Evolutionary conservation across 805 yeast genomes (phyloP).

Genomic region (Zygosaccharomyces kombuchaensis): DNA sequence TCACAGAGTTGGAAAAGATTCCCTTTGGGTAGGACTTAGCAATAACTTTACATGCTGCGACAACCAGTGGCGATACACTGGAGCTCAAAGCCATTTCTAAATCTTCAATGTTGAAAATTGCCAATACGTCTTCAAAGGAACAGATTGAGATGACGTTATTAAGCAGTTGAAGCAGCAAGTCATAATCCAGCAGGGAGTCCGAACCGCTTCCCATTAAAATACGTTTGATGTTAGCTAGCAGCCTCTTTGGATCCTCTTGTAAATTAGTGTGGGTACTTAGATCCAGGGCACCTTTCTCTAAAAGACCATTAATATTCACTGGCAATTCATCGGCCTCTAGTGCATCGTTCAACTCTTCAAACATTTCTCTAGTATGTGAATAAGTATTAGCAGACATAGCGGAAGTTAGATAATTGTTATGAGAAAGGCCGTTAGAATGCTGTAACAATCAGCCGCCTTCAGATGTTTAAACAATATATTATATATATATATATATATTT

Average conservation of each 20-base stretch:
- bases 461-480: not conserved
- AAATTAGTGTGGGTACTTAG: slow-evolving; percentile 16
- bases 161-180: slow-evolving; percentile 19
- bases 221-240: slow-evolving; percentile 19
- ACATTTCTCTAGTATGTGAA: slow-evolving; percentile 3
- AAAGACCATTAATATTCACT: slow-evolving; percentile 12
- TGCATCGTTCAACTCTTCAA: slow-evolving; percentile 11
- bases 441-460: not conserved
- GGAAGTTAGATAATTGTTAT: not conserved
- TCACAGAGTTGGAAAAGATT: slow-evolving; percentile 19
- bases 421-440: not conserved
- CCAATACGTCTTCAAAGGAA: slow-evolving; percentile 25
- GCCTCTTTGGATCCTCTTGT: slow-evolving; percentile 12
- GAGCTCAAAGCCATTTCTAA: slow-evolving; percentile 24
- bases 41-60: slow-evolving; percentile 28
- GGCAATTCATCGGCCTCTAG: slow-evolving; percentile 10
- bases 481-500: not conserved
- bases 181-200: slow-evolving; percentile 19
- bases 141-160: slow-evolving; percentile 18
- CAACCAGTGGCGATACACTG: slow-evolving; percentile 15
- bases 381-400: not conserved
- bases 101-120: slow-evolving; percentile 22
- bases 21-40: slow-evolving; percentile 28
- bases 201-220: slow-evolving; percentile 10
- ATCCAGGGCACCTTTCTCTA: slow-evolving; percentile 21